Conservation (phyloP, 2,329 filamentous ascomycete species). For the Pezicula carpinea region DNA sequence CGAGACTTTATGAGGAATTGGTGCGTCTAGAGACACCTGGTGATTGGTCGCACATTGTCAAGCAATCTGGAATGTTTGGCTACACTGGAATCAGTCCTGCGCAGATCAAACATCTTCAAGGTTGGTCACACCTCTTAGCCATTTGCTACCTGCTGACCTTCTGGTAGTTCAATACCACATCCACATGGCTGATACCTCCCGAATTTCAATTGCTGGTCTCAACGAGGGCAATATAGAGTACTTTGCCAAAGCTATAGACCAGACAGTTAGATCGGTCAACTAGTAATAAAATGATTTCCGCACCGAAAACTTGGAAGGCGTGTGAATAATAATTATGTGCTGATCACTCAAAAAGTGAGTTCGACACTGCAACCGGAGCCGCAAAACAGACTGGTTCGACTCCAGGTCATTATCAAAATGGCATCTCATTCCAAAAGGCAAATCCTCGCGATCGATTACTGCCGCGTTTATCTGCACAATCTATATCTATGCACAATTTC, state of each 20-base stretch:
- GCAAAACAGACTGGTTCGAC: too few relatives aligned
- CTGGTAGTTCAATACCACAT: slow-evolving; percentile 30
- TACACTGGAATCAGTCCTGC: slow-evolving; percentile 43
- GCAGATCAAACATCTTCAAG: slow-evolving; percentile 35
- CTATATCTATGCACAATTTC: too few relatives aligned
- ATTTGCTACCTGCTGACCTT: background rate
- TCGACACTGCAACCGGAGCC: too few relatives aligned
- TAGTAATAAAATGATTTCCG: background rate
- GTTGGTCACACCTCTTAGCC: background rate
- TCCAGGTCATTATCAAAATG: too few relatives aligned
- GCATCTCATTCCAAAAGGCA: too few relatives aligned
- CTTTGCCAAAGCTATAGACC: slow-evolving; percentile 23
- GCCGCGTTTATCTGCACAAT: too few relatives aligned
- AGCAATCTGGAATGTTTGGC: slow-evolving; percentile 37
- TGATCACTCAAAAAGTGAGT: too few relatives aligned
- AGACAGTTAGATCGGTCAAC: slow-evolving; percentile 3
- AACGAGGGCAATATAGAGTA: slow-evolving; percentile 32
- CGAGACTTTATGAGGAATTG: slow-evolving; percentile 30
- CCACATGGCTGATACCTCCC: slow-evolving; percentile 35
- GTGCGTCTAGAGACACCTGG: slow-evolving; percentile 29
- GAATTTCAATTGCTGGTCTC: slow-evolving; percentile 35
- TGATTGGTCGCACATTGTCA: slow-evolving; percentile 32
- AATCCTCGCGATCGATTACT: too few relatives aligned
- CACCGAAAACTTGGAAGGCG: too few relatives aligned
- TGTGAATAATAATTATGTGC: too few relatives aligned